Conservation (phyloP, 305 asterid species). For the Fraxinus greggii region DNA sequence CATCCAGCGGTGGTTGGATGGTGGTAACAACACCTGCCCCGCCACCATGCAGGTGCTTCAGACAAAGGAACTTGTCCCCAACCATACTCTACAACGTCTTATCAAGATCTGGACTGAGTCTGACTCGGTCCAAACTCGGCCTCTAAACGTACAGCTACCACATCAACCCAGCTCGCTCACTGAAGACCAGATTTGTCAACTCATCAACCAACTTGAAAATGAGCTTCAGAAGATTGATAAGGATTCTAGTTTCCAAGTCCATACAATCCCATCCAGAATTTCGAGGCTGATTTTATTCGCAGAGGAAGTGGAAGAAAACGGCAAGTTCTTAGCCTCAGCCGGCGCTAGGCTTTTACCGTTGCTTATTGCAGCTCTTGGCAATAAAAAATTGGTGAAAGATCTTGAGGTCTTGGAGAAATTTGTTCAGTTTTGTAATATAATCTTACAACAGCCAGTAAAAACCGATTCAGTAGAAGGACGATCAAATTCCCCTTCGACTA, state of each 20-base stretch:
- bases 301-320: conserved; percentile 41
- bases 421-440: conserved; percentile 30
- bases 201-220: conserved; percentile 37
- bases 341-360: conserved; percentile 35
- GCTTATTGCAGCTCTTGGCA: conserved; percentile 29
- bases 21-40: conserved; percentile 86
- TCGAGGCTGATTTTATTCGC: conserved; percentile 41
- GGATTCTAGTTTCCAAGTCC: not conserved
- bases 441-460: conserved; percentile 22
- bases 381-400: conserved; percentile 20
- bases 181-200: conserved; percentile 20
- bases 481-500: not conserved
- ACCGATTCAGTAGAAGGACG: conserved; percentile 9
- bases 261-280: not conserved
- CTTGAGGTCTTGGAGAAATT: conserved; percentile 34
- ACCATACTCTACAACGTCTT: conserved; percentile 65
- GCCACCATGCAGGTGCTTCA: conserved; percentile 85
- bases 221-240: conserved; percentile 17
- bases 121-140: conserved; percentile 36
- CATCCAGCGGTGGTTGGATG: conserved; percentile 82
- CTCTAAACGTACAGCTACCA: conserved; percentile 1
- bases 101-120: conserved; percentile 73
- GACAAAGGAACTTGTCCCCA: conserved; percentile 61
- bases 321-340: conserved; percentile 19
- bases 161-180: conserved; percentile 28